Conservation (phyloP, 345 rosid species). For the Atalantia buxifolia region DNA sequence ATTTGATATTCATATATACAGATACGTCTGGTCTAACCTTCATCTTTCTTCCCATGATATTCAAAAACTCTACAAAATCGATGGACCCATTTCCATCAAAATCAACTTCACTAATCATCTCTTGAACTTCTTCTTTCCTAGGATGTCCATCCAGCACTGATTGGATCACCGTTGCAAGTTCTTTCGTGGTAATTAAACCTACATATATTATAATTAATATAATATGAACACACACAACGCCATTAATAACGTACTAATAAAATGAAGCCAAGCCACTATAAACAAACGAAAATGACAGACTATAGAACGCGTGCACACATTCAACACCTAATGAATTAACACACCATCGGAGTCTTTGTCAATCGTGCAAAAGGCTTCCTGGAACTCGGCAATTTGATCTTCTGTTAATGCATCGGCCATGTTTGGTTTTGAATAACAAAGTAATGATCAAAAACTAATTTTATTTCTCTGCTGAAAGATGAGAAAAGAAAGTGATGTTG, state of each 20-base stretch:
- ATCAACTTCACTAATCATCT: slow-evolving; percentile 44
- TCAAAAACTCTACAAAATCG: slow-evolving; percentile 44
- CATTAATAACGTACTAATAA: not conserved
- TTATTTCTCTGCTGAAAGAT: no score
- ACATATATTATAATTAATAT: not conserved
- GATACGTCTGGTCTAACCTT: slow-evolving; percentile 23
- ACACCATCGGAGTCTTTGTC: slow-evolving; percentile 56
- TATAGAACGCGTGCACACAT: no score
- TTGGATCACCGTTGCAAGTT: slow-evolving; percentile 33
- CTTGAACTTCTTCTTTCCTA: slow-evolving; percentile 40
- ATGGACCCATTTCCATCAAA: slow-evolving; percentile 32
- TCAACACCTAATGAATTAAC: no score
- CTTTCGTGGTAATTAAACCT: slow-evolving; percentile 51
- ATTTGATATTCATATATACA: no score
- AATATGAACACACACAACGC: not conserved
- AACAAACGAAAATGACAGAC: not conserved
- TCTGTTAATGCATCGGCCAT: slow-evolving; percentile 47
- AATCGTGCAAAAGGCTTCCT: slow-evolving; percentile 50
- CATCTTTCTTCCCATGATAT: slow-evolving; percentile 41
- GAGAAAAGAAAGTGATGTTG: no score
- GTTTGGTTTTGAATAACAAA: not conserved
- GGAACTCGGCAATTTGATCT: slow-evolving; percentile 50
- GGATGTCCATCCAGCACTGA: slow-evolving; percentile 38
- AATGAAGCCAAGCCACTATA: no score
- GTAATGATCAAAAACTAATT: no score